These are phyloP conservation scores for Torulaspora franciscae DNA, from an alignment of 805 yeast species.

Conservation along the genomic window DNA sequence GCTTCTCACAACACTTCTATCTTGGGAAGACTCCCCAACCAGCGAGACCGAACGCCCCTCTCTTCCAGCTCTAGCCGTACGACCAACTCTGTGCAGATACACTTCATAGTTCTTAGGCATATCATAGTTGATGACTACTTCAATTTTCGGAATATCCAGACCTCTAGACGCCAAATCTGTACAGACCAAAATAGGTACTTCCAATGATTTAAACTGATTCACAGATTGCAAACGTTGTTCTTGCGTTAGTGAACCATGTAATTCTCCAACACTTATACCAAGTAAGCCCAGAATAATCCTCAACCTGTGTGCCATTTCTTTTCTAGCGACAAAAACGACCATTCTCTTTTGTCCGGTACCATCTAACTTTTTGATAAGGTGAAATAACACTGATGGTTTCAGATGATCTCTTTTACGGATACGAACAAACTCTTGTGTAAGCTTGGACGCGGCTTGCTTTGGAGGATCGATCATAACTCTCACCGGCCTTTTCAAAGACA, in stretches of 20 bases:
- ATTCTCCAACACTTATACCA: constrained; percentile 73
- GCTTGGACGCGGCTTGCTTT: constrained; percentile 84
- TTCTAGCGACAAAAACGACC: constrained; percentile 88
- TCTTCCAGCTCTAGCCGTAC: constrained; percentile 99
- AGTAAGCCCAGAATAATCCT: constrained; percentile 70
- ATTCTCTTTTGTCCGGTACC: constrained; percentile 60
- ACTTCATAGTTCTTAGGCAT: constrained; percentile 92
- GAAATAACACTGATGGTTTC: constrained; percentile 77
- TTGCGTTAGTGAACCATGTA: constrained; percentile 80
- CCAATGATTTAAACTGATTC: constrained; percentile 71
- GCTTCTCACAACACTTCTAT: constrained; percentile 84
- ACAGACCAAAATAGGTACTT: constrained; percentile 85
- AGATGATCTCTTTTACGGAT: constrained; percentile 81
- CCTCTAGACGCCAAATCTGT: constrained; percentile 99
- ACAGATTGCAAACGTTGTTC: constrained; percentile 89
- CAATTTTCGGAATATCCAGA: constrained; percentile 96
- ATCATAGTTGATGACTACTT: constrained; percentile 87
- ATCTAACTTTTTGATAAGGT: constrained; percentile 64
- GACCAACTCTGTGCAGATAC: constrained; percentile 95
- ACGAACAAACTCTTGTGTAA: constrained; percentile 91
- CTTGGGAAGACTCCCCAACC: constrained; percentile 88
- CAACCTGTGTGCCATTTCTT: constrained; percentile 82
- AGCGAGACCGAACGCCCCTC: constrained; percentile 89
- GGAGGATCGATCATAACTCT: constrained; percentile 96
- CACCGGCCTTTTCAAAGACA: constrained; percentile 86